phyloP scores from a whole-genome alignment of 208 protist genomes.

The Strigomonas culicis region DNA sequence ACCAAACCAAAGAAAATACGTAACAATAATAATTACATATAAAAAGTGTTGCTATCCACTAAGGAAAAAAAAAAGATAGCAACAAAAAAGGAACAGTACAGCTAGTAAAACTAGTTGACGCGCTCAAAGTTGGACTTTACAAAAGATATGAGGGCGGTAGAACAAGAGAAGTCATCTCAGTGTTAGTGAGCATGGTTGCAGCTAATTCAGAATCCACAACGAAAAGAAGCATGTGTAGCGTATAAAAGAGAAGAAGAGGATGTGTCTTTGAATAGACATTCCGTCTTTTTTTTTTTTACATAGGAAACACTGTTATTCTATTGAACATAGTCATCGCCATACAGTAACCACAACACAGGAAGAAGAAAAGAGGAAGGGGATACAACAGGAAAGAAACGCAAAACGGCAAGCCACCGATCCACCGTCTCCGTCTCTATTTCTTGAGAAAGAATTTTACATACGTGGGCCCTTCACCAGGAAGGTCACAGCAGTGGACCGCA shows the following conservation, averaged over 20 bases:
- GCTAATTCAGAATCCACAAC: no score
- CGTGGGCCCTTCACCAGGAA: constrained; percentile 88
- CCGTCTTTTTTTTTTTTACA: no score
- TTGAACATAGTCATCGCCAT: background rate
- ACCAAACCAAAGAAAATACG: background rate
- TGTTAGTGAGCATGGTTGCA: no score
- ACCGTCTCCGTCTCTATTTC: constrained; percentile 2
- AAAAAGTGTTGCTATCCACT: background rate
- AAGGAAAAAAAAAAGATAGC: constrained; percentile 7
- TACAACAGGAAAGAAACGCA: constrained; percentile 6
- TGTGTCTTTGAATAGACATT: no score
- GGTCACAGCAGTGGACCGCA: constrained; percentile 95
- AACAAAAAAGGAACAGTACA: background rate
- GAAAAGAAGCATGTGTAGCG: no score
- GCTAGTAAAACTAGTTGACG: no score
- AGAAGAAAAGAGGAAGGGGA: constrained; percentile 1
- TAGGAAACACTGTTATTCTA: no score
- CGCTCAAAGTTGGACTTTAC: no score
- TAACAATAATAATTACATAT: background rate
- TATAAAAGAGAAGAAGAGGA: no score
- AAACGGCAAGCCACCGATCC: background rate
- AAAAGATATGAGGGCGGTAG: no score
- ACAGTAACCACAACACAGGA: background rate
- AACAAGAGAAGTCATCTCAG: no score
- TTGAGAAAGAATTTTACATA: constrained; percentile 81